Evolutionary conservation across 805 yeast genomes (phyloP).

Genomic region (Hanseniaspora jakobsenii): DNA sequence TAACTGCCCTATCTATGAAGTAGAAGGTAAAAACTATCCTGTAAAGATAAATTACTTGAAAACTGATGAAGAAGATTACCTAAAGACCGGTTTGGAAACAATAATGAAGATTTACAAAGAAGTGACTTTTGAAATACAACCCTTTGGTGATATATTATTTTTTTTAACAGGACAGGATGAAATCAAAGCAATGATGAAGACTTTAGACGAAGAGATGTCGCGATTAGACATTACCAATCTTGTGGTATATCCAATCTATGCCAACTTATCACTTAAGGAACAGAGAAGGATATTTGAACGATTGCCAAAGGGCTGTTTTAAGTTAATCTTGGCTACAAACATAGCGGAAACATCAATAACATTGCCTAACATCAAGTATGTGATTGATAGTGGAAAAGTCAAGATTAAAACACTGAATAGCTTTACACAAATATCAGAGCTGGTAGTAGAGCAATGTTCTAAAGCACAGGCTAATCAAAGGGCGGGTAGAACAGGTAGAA

Average conservation of each 20-base stretch:
- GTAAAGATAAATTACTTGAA: constrained; percentile 74
- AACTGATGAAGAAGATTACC: constrained; percentile 81
- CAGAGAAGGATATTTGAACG: constrained; percentile 77
- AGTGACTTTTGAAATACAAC: no score
- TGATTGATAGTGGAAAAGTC: constrained; percentile 89
- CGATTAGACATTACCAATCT: constrained; percentile 48
- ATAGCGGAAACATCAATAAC: constrained; percentile 96
- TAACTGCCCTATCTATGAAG: constrained; percentile 72
- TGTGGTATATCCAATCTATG: constrained; percentile 76
- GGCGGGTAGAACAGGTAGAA: constrained; percentile 97
- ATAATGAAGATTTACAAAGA: constrained; percentile 71
- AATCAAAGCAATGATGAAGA: constrained; percentile 71
- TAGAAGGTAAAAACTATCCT: constrained; percentile 90
- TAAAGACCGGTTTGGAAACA: constrained; percentile 80
- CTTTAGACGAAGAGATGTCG: constrained; percentile 48
- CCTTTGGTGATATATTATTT: constrained; percentile 86
- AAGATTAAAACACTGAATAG: constrained; percentile 87
- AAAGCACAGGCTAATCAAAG: constrained; percentile 93
- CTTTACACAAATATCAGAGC: constrained; percentile 73
- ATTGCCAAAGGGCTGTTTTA: constrained; percentile 65
- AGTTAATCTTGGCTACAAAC: constrained; percentile 87
- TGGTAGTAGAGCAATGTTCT: constrained; percentile 79
- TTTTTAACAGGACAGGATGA: constrained; percentile 95
- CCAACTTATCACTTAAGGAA: constrained; percentile 75
- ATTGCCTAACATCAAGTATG: constrained; percentile 89